Evolutionary conservation across 1,284 basidiomycete genomes (phyloP), one percentile per base, ranked within the genome.

Genomic region (Inonotus hispidus): DNA sequence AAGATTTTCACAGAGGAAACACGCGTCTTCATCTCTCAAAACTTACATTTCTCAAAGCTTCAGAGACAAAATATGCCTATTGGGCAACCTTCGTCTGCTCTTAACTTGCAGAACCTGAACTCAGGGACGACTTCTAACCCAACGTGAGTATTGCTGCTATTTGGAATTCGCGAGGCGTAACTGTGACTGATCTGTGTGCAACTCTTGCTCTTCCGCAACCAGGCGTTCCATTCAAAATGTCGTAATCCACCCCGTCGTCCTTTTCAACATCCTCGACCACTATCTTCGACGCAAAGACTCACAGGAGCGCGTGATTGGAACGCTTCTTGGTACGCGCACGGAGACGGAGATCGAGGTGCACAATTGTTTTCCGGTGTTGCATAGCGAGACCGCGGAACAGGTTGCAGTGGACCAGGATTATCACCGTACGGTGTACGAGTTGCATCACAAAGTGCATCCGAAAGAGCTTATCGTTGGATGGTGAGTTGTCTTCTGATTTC

Each of bases 251-350:
- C 94, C 95, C n/a, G 89, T 92, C 56, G 93, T 93, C 7, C 84
- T 99, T 61, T 95, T 98, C 72, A 90, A 93, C 61, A 95, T 98
- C 77, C 87, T 99, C 66, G 96, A 98, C 76, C 96, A 99, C 78
- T 97, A 95, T 76, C 86, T 98, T 56, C 90, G 97, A 41, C 85
- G 95, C 64, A 88, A 84, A 56, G 84, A 88, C 68, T 74, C 79
- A 41, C 91, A 95, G 70, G 90, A 90, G 66, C 86, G 96, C 61
- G 96, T 99, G 7, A 96, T 99, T 71, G 97, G 97, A 25, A 98
- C 97, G 0, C 83, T 99, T 32, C 87, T 99, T 47, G 96, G 96
- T 13, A 86, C 83, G 54, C 86, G 95, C 67, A 87, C 83, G 52
- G 88, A 93, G 63, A 79, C 80, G 49, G 81, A 83, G 63, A 79